phyloP scores from a whole-genome alignment of 1,284 basidiomycete genomes.

The Trichosporon sp. region DNA sequence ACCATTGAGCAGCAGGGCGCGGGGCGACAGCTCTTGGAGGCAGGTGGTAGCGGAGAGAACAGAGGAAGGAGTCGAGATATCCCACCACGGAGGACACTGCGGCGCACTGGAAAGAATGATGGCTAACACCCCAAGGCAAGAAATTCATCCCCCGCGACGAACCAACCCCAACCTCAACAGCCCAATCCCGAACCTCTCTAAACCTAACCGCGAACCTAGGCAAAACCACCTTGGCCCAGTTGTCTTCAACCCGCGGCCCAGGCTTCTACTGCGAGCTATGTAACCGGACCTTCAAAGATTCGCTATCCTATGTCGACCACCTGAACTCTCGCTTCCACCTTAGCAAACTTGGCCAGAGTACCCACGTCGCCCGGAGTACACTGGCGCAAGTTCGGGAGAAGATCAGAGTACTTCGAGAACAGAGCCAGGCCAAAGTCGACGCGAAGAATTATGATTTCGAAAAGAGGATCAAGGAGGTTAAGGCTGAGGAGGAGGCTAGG shows the following conservation, averaged over 20 bases:
- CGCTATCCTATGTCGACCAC: conserved; percentile 87
- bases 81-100: too few relatives aligned
- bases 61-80: too few relatives aligned
- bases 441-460: conserved; percentile 92
- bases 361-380: conserved; percentile 81
- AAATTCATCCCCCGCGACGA: conserved; percentile 59
- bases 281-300: conserved; percentile 87
- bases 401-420: conserved; percentile 80
- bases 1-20: too few relatives aligned
- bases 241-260: conserved; percentile 74
- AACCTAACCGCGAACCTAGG: conserved; percentile 85
- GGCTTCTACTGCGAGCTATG: conserved; percentile 90
- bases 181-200: conserved; percentile 73
- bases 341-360: conserved; percentile 79
- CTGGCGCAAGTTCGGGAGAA: conserved; percentile 83
- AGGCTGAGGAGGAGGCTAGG: conserved; percentile 52
- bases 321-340: conserved; percentile 90
- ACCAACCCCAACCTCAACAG: conserved; percentile 74
- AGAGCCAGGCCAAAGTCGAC: conserved; percentile 68
- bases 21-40: too few relatives aligned
- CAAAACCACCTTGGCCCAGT: conserved; percentile 78
- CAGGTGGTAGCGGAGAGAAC: too few relatives aligned
- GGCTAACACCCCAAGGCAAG: conserved; percentile 60
- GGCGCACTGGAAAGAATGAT: too few relatives aligned
- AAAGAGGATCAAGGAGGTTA: conserved; percentile 74